phyloP scores from a whole-genome alignment of 305 asterid species.

The Solanum aculeatissimum region DNA sequence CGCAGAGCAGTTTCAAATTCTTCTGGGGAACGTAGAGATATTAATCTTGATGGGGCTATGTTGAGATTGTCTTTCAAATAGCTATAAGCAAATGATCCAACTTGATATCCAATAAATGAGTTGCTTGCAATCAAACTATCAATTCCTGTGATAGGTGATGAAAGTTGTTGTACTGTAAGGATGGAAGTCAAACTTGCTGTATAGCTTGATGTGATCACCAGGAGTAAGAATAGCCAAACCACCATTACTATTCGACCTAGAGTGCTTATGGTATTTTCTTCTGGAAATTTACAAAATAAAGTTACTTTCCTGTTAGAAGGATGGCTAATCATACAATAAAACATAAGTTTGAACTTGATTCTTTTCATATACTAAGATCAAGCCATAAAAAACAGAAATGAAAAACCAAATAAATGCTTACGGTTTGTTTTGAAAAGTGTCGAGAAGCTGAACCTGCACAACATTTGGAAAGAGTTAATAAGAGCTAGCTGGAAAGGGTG shows the following conservation, averaged over 20 bases:
- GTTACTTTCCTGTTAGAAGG: neutral
- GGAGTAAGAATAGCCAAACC: constrained; percentile 76
- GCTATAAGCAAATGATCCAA: constrained; percentile 59
- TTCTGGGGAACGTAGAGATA: constrained; percentile 52
- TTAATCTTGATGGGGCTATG: constrained; percentile 46
- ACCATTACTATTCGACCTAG: constrained; percentile 64
- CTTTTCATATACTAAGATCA: neutral
- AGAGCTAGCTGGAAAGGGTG: neutral
- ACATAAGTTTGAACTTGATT: neutral
- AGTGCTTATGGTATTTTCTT: constrained; percentile 58
- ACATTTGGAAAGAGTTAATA: neutral
- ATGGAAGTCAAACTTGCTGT: constrained; percentile 83
- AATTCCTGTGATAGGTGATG: constrained; percentile 71
- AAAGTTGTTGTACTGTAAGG: constrained; percentile 75
- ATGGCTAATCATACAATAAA: neutral
- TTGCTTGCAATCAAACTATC: constrained; percentile 46
- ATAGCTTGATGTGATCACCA: constrained; percentile 74
- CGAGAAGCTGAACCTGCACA: constrained; percentile 35
- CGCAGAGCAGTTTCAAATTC: constrained; percentile 54
- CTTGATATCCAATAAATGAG: constrained; percentile 63
- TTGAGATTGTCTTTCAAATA: constrained; percentile 46
- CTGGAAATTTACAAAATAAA: constrained; percentile 20
- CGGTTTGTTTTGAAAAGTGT: constrained; percentile 28
- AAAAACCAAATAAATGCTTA: constrained; percentile 3
- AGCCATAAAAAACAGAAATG: neutral